Base-by-base conservation (phyloP, 2,329 filamentous ascomycete genomes). In the Lachnellula occidentalis region DNA sequence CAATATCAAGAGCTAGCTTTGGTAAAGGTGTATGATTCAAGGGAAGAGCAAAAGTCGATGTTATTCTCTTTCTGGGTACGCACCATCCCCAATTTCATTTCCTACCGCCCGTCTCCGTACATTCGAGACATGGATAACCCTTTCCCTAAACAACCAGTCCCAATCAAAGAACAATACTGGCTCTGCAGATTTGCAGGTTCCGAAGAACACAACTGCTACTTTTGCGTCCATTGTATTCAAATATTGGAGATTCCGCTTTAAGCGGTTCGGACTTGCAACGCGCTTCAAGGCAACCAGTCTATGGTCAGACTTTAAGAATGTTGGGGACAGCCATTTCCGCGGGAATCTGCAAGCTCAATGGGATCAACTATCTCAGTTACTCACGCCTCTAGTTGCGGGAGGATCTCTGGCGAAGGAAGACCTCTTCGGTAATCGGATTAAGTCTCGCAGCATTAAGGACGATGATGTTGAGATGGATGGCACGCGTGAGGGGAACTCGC, bases 191-290 rank as follows among this genome's bases (percentile, higher is more conserved):
- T 27, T 27, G 7, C 24, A 27, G 24, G 7, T 27, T 27, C 7
- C 24, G 31, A 42, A 41, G 19, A 52, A 45, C 19, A 56, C 54
- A 8, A 52, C 43, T 15, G 42, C 45, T 12, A 56, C 43, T 21
- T 39, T 56, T 12, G 45, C 49, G 5, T 48, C 54, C 36, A 45
- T 49, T 37, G 39, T 56, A 21, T 56, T 56, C 45, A 31, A 37
- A 36, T 56, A 52, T 36, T 56, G 54, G 54, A 56, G 54, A 52
- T 37, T 39, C 17, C 22, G 19, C 17, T 43, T 51, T 17, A 49
- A 56, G 24, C 37, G 15, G 7, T 27, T 7, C 24, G 24, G 24
- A 27, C 24, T 27, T 8, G 24, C 24, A 7, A 27, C 24, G 7
- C 24, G 24, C 24, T 7, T 27, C 24, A 6, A 8, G 6, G 8